A percentile compares a stretch with the other conserved stretches of the same genome.
Evolutionary conservation across 768 basidiomycete species (phyloP).

Genomic region (Calocybe cyanea): DNA sequence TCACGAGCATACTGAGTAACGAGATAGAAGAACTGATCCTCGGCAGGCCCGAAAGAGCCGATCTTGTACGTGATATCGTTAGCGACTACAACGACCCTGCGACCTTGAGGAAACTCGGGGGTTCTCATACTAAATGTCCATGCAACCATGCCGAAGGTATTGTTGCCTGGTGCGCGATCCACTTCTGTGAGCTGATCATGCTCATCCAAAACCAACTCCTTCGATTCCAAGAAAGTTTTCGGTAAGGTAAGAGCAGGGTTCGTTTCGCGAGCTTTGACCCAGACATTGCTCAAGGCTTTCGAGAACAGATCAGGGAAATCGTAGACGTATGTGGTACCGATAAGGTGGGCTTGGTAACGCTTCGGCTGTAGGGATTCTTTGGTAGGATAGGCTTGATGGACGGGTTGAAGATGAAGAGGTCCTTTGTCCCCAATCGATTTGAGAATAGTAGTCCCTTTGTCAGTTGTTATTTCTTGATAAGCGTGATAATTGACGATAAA

Average conservation of each 20-base stretch:
- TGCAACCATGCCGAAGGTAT: conserved; percentile 95
- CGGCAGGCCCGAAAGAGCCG: conserved; percentile 93
- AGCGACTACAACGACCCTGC: conserved; percentile 84
- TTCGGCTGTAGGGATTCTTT: conserved; percentile 98
- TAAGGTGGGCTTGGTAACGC: conserved; percentile 97
- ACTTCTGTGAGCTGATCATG: conserved; percentile 88
- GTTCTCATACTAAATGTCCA: conserved; percentile 94
- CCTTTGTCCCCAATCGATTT: conserved; percentile 99
- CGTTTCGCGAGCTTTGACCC: conserved; percentile 66
- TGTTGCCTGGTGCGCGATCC: conserved; percentile 89
- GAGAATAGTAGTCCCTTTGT: conserved; percentile 91
- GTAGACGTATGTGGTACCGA: conserved; percentile 98
- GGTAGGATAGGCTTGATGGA: conserved; percentile 89
- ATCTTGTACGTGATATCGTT: conserved; percentile 99
- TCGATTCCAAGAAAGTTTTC: conserved; percentile 74
- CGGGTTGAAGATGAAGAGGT: conserved; percentile 92
- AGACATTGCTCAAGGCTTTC: conserved; percentile 92
- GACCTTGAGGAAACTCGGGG: conserved; percentile 88
- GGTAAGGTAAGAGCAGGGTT: conserved; percentile 71
- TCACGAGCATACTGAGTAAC: conserved; percentile 91
- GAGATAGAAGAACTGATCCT: conserved; percentile 96
- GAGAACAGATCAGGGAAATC: conserved; percentile 99
- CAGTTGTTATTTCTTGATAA: conserved; percentile 96
- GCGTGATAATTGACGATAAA: conserved; percentile 98
- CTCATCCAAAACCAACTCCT: conserved; percentile 93